A percentile compares a stretch with the other conserved stretches of the same genome.
phyloP scores from a whole-genome alignment of 2,329 filamentous ascomycete species.

The Clonostachys sp. region DNA sequence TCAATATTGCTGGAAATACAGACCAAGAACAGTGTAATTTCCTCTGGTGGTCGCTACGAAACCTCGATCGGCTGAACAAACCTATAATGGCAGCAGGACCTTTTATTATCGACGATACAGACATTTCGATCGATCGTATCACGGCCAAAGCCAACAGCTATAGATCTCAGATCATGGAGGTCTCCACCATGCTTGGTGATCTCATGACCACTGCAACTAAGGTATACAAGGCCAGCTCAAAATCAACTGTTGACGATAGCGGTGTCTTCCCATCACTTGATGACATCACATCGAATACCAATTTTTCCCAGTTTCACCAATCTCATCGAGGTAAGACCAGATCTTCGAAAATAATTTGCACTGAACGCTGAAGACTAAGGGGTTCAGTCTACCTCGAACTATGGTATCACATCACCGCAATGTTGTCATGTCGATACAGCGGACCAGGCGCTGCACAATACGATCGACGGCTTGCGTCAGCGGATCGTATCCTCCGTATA shows the following conservation, averaged over 20 bases:
- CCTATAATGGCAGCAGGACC: conserved; percentile 11
- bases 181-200: conserved; percentile 7
- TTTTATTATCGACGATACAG: conserved; percentile 12
- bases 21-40: conserved; percentile 7
- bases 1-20: conserved; percentile 7
- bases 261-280: conserved; percentile 6
- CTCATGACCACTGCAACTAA: conserved; percentile 9
- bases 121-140: conserved; percentile 6
- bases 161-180: conserved; percentile 5
- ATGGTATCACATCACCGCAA: conserved; percentile 12
- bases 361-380: not conserved
- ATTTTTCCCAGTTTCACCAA: conserved; percentile 4
- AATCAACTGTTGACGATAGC: conserved; percentile 4
- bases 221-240: conserved; percentile 10
- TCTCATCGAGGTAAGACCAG: conserved; percentile 6
- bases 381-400: conserved; percentile 8
- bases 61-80: conserved; percentile 12
- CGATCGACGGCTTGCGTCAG: conserved; percentile 6
- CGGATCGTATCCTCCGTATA: conserved; percentile 6
- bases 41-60: conserved; percentile 10
- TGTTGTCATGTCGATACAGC: conserved; percentile 11
- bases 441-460: conserved; percentile 9
- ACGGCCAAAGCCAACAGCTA: not conserved
- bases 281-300: not conserved
- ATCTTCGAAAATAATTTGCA: not conserved